phyloP scores from a whole-genome alignment of 23 red algal species.

The Rhodosorus marinus region DNA sequence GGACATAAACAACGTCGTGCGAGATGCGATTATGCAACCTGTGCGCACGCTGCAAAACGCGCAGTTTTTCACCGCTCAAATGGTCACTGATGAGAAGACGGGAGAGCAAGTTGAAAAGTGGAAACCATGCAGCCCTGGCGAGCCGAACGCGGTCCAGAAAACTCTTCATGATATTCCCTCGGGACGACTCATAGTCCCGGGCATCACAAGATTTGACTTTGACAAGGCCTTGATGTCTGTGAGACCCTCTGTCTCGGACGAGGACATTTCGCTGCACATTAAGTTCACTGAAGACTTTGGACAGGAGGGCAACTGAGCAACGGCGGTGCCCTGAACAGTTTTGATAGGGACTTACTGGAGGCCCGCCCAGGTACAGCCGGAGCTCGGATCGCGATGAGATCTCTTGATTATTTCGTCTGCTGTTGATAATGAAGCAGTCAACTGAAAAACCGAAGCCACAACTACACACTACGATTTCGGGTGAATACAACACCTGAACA shows the following conservation, averaged over 20 bases:
- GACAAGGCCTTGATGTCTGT: constrained; percentile 54
- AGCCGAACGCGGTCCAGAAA: constrained; percentile 45
- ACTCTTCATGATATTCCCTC: constrained; percentile 44
- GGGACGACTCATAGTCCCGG: constrained; percentile 56
- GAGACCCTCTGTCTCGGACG: constrained; percentile 58
- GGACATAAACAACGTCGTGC: constrained; percentile 69
- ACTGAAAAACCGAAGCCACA: too few species aligned
- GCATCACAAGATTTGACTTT: constrained; percentile 56
- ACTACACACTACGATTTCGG: too few species aligned
- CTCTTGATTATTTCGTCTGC: too few species aligned
- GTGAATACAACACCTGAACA: too few species aligned
- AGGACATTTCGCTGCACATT: constrained; percentile 37
- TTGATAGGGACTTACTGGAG: too few species aligned
- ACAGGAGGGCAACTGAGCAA: constrained; percentile 60
- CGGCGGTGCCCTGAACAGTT: too few species aligned
- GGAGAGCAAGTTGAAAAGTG: constrained; percentile 3
- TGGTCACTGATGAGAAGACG: constrained; percentile 9
- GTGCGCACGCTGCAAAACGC: constrained; percentile 81
- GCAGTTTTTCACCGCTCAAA: constrained; percentile 43
- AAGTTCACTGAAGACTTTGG: constrained; percentile 82
- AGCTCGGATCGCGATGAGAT: too few species aligned
- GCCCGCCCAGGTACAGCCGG: too few species aligned
- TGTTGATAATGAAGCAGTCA: too few species aligned
- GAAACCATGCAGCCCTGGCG: constrained; percentile 81
- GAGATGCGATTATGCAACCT: constrained; percentile 99